Base-by-base conservation (phyloP, 116 monocot species). In the Dioscorea cayenensis region DNA sequence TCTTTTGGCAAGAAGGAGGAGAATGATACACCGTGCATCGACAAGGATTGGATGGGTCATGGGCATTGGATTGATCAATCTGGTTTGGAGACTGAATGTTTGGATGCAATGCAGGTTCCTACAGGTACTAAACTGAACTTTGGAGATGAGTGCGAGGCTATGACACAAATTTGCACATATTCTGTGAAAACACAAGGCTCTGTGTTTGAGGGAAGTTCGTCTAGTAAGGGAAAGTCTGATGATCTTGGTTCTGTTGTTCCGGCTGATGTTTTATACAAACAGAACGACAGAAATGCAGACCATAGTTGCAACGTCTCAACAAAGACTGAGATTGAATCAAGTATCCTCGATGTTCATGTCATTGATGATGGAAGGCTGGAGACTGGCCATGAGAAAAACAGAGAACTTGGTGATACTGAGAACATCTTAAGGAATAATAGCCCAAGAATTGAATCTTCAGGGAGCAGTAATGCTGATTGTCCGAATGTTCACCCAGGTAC, bases 261-360 rank as follows among this genome's bases (percentile, higher is more conserved):
- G 28, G 23, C 18, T 60, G 71, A 73, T 66, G 63, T 28, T 23
- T 49, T 36, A 28, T 51, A 51, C 27, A 7, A 22, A 28, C 29
- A 21, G 14, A 58, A 65, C 48, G 25, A 19, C 77, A 52, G 66
- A 38, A 49, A 76, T 60, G 25, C 28, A 21, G 65, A 64, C 55
- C 25, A 59, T 60, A 73, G n/a, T 61, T 63, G 21, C n/a, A 21
- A 17, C 21, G 32, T 71, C 36, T 71, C 72, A 60, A 60, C 76
- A 72, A 58, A 76, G 55, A 13, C 61, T 64, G 79, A 75, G 52
- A 49, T 62, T 59, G 83, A 86, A 65, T 71, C 64, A 11, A 74
- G n/a, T 14, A 60, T 89, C 28, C 72, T 75, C 73, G 90, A 94
- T 72, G 83, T 94, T 52, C 87, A 94, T 84, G 94, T 87, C 29